Percentiles rank a stretch among this genome's conserved stretches.
These are phyloP conservation scores for Rubia tinctorum DNA, from an alignment of 305 asterid species.

Conservation along the genomic window DNA sequence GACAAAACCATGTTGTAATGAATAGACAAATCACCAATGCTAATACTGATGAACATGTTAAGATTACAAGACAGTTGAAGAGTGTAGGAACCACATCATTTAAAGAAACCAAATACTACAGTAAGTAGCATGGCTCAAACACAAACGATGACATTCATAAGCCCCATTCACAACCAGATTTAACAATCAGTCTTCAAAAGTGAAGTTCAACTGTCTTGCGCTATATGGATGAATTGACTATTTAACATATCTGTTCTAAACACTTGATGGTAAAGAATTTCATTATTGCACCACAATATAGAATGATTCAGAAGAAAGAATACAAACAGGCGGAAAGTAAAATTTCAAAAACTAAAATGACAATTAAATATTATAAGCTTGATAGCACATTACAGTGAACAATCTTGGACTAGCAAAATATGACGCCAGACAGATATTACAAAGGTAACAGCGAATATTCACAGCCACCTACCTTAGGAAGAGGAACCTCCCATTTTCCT, in stretches of 20 bases:
- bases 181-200: too few relatives aligned
- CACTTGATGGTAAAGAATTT: too few relatives aligned
- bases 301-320: too few relatives aligned
- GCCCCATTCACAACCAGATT: too few relatives aligned
- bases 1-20: neutral
- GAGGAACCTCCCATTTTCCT: conserved; percentile 81
- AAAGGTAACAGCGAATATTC: neutral
- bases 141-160: too few relatives aligned
- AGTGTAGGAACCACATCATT: neutral
- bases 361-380: neutral
- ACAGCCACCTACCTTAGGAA: conserved; percentile 71
- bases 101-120: neutral
- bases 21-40: neutral
- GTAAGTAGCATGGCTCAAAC: neutral
- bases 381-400: neutral
- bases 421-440: neutral
- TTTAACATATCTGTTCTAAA: too few relatives aligned
- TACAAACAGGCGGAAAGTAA: neutral
- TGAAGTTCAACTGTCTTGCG: too few relatives aligned
- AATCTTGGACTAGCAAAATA: neutral
- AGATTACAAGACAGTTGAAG: neutral
- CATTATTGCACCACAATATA: too few relatives aligned
- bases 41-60: neutral
- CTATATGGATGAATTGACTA: too few relatives aligned
- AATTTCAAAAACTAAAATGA: neutral